These are phyloP conservation scores for Rhizoclosmatium globosum DNA, from an alignment of 192 early-diverging fungal genomes.

Conservation along the genomic window DNA sequence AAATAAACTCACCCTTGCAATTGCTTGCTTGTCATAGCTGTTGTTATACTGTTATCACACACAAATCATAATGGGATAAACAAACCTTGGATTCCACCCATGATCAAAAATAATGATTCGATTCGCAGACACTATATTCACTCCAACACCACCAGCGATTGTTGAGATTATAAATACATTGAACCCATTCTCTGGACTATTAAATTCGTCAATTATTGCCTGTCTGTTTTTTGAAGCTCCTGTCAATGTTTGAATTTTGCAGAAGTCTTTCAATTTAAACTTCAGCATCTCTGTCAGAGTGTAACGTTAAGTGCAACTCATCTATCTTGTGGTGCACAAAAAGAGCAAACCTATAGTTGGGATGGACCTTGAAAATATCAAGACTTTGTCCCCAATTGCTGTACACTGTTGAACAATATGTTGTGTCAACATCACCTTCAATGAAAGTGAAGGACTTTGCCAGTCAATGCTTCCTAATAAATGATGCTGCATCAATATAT, in stretches of 20 bases:
- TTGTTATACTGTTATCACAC: no score
- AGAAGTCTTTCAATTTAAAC: no score
- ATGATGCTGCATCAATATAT: no score
- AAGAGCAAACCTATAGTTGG: constrained; percentile 65
- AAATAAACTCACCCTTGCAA: constrained; percentile 62
- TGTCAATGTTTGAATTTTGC: constrained; percentile 12
- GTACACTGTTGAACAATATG: constrained; percentile 62
- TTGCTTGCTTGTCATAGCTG: constrained; percentile 54
- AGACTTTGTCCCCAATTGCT: constrained; percentile 66
- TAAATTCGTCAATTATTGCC: constrained; percentile 70
- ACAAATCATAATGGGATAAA: neutral
- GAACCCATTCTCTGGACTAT: constrained; percentile 40
- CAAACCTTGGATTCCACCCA: constrained; percentile 80
- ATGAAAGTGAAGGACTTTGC: constrained; percentile 10
- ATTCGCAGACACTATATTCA: constrained; percentile 77
- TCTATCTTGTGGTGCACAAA: no score
- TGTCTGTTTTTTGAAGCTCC: constrained; percentile 52
- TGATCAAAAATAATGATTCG: constrained; percentile 77
- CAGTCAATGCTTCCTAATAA: constrained; percentile 30
- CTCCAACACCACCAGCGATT: constrained; percentile 59
- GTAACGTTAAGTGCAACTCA: neutral
- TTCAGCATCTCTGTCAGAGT: neutral
- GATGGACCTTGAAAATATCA: constrained; percentile 78
- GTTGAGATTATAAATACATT: constrained; percentile 70
- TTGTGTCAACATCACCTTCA: constrained; percentile 56